Evolutionary conservation across 345 rosid genomes (phyloP).

Genomic region (Xanthoceras sorbifolium): DNA sequence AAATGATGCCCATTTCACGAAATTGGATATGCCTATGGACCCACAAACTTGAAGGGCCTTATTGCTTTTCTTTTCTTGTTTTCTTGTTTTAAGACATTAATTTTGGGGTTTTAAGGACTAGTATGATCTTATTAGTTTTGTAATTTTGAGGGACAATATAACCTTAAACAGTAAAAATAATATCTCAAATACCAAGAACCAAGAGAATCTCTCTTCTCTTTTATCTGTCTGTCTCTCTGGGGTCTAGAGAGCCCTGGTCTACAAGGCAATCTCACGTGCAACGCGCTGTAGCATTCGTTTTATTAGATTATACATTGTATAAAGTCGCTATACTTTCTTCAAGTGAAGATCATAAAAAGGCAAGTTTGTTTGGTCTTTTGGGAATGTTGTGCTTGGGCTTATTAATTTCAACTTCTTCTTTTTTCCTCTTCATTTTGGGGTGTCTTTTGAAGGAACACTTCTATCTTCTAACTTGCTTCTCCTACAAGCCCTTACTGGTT

Average conservation of each 20-base stretch:
- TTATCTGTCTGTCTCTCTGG: slow-evolving; percentile 17
- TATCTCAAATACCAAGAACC: slow-evolving; percentile 2
- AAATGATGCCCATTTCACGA: slow-evolving; percentile 22
- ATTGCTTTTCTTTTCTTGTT: neutral
- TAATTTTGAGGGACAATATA: slow-evolving; percentile 6
- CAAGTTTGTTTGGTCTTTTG: slow-evolving; percentile 37
- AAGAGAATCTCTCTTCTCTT: slow-evolving; percentile 35
- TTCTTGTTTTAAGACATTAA: neutral
- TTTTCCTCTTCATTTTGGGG: slow-evolving; percentile 8
- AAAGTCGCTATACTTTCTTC: slow-evolving; percentile 25
- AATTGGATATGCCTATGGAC: slow-evolving; percentile 25
- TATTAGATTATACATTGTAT: slow-evolving; percentile 23
- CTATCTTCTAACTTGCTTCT: neutral
- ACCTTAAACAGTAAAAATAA: neutral
- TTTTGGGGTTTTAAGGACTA: neutral
- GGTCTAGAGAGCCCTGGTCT: slow-evolving; percentile 19
- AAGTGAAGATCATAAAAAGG: slow-evolving; percentile 27
- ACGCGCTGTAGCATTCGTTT: slow-evolving; percentile 34
- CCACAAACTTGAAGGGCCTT: neutral
- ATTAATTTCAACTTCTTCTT: slow-evolving; percentile 6
- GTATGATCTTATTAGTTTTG: neutral
- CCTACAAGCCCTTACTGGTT: neutral
- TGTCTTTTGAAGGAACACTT: slow-evolving; percentile 22
- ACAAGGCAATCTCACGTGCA: slow-evolving; percentile 56
- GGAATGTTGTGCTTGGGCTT: slow-evolving; percentile 13